A percentile compares a stretch with the other conserved stretches of the same genome.
These are phyloP conservation scores for Boletus subparvulus DNA, from an alignment of 768 basidiomycete species.

Conservation along the genomic window DNA sequence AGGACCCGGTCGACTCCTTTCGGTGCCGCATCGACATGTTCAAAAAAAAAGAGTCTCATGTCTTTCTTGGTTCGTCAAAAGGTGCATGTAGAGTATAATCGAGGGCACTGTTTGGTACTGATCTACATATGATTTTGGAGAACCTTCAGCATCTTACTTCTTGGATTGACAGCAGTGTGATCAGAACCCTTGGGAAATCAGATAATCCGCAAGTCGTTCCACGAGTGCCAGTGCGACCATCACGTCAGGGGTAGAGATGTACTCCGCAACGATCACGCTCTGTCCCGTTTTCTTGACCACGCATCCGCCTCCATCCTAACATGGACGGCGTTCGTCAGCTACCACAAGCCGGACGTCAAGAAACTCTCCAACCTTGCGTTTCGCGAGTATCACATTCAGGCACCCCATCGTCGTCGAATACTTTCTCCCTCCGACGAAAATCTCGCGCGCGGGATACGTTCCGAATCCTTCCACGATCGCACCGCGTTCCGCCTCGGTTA, in stretches of 20 bases:
- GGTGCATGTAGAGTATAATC: neutral
- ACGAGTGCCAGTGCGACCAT: slow-evolving; percentile 17
- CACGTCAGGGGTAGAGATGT: slow-evolving; percentile 7
- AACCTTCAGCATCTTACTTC: neutral
- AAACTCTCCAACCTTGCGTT: slow-evolving; percentile 12
- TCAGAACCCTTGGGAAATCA: slow-evolving; percentile 26
- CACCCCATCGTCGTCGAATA: slow-evolving; percentile 31
- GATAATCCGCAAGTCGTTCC: slow-evolving; percentile 23
- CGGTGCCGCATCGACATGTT: neutral
- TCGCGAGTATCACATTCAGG: slow-evolving; percentile 26
- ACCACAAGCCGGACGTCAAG: neutral
- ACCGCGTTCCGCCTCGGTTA: slow-evolving; percentile 20
- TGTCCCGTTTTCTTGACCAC: slow-evolving; percentile 28
- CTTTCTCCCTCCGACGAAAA: slow-evolving; percentile 19
- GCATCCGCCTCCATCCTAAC: slow-evolving; percentile 23
- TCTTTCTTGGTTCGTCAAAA: neutral
- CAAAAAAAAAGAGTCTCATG: neutral
- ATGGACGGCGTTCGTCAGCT: neutral
- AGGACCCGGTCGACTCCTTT: neutral
- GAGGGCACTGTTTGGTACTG: neutral
- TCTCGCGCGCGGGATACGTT: slow-evolving; percentile 21
- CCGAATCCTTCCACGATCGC: slow-evolving; percentile 22
- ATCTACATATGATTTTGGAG: slow-evolving; percentile 4
- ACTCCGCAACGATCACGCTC: slow-evolving; percentile 28
- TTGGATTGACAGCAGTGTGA: neutral